Percentiles rank a stretch among this genome's conserved stretches.
These are phyloP conservation scores for Chaetothyriales sp. DNA, from an alignment of 2,329 filamentous ascomycete species.

Conservation along the genomic window DNA sequence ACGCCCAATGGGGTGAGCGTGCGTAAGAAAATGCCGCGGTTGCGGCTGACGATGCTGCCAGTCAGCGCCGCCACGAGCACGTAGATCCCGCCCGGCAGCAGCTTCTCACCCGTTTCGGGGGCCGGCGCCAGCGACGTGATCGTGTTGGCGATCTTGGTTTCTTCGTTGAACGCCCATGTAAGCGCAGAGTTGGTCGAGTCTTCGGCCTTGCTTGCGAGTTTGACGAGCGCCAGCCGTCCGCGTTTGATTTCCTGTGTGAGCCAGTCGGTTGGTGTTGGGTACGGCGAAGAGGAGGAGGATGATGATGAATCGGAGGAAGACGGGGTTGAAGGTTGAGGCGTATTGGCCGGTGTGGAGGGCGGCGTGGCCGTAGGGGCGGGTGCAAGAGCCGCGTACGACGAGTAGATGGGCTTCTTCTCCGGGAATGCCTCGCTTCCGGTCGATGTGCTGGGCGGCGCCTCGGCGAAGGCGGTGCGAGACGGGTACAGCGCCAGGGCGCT, in stretches of 20 bases:
- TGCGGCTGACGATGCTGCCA: constrained; percentile 77
- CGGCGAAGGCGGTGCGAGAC: constrained; percentile 29
- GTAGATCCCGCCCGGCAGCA: constrained; percentile 83
- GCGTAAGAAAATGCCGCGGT: constrained; percentile 72
- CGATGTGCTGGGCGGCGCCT: constrained; percentile 27
- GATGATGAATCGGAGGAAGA: constrained; percentile 1
- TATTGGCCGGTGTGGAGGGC: constrained; percentile 6
- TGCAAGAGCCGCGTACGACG: constrained; percentile 13
- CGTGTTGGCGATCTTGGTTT: constrained; percentile 80
- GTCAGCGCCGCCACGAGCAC: constrained; percentile 91
- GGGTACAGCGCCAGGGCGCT: constrained; percentile 20
- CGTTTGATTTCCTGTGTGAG: constrained; percentile 70
- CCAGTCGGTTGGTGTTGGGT: constrained; percentile 75
- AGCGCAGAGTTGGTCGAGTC: constrained; percentile 71
- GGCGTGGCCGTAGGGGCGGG: constrained; percentile 9
- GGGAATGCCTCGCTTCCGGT: constrained; percentile 7
- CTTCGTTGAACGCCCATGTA: constrained; percentile 67
- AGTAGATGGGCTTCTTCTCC: constrained; percentile 31
- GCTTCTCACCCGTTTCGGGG: constrained; percentile 69
- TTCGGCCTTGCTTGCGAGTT: constrained; percentile 60
- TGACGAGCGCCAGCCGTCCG: constrained; percentile 67
- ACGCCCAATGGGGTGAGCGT: constrained; percentile 63
- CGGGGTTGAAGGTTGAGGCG: constrained; percentile 1
- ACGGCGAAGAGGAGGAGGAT: constrained; percentile 14
- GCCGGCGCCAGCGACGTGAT: constrained; percentile 77